phyloP scores from a whole-genome alignment of 2,329 filamentous ascomycete species.

The Sphaerostilbella broomeana region DNA sequence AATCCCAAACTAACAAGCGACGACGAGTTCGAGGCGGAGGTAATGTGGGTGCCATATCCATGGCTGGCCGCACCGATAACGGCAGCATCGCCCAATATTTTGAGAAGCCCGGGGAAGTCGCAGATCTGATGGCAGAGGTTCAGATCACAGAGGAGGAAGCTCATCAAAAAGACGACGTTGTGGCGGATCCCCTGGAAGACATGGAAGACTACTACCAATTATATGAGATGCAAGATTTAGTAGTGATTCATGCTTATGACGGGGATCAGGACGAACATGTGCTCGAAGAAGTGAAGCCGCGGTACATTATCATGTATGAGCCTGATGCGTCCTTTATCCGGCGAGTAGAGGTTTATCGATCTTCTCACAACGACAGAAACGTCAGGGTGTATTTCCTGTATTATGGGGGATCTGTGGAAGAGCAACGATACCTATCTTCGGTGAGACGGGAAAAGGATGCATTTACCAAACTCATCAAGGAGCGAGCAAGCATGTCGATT shows the following conservation, averaged over 20 bases:
- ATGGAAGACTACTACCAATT: constrained; percentile 91
- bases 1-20: constrained; percentile 73
- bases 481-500: constrained; percentile 87
- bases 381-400: constrained; percentile 96
- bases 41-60: constrained; percentile 37
- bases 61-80: constrained; percentile 58
- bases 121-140: constrained; percentile 74
- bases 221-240: constrained; percentile 82
- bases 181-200: constrained; percentile 71
- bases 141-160: constrained; percentile 73
- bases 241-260: constrained; percentile 88
- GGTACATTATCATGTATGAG: constrained; percentile 98
- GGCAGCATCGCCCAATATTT: constrained; percentile 72
- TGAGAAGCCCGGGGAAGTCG: constrained; percentile 76
- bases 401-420: constrained; percentile 90
- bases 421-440: constrained; percentile 83
- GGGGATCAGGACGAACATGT: constrained; percentile 94
- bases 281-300: constrained; percentile 87
- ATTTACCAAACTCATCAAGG: constrained; percentile 90
- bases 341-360: constrained; percentile 89
- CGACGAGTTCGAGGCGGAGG: constrained; percentile 78
- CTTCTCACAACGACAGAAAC: constrained; percentile 81
- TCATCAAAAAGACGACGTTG: constrained; percentile 67
- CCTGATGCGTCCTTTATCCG: constrained; percentile 92
- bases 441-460: constrained; percentile 95